phyloP scores from a whole-genome alignment of 1,284 basidiomycete genomes.

The Agaricales sp. region DNA sequence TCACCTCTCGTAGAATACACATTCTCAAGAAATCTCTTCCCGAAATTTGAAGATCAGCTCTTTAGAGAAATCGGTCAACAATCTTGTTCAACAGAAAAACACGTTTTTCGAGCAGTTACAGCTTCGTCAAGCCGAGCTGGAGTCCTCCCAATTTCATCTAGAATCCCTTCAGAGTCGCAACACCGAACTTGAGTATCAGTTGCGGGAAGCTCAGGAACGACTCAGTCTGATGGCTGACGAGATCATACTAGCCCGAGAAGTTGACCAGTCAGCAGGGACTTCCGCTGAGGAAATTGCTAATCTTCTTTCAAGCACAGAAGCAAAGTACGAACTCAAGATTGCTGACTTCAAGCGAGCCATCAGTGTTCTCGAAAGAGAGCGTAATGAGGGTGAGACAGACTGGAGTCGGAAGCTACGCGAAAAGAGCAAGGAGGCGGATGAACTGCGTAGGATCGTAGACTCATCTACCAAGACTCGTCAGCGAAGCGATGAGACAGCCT shows the following conservation, averaged over 20 bases:
- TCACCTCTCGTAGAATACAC: slow-evolving; percentile 41
- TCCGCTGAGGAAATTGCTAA: slow-evolving; percentile 65
- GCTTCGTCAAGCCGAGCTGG: slow-evolving; percentile 77
- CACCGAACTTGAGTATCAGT: slow-evolving; percentile 77
- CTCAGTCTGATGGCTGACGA: slow-evolving; percentile 64
- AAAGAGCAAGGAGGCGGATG: slow-evolving; percentile 70
- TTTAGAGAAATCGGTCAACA: slow-evolving; percentile 62
- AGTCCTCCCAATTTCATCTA: slow-evolving; percentile 66
- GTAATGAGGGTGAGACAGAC: slow-evolving; percentile 72
- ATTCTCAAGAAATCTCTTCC: slow-evolving; percentile 55
- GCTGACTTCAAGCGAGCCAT: slow-evolving; percentile 57
- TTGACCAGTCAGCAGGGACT: slow-evolving; percentile 24
- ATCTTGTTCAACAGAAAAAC: slow-evolving; percentile 64
- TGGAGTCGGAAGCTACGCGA: slow-evolving; percentile 76
- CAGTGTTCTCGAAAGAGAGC: slow-evolving; percentile 53
- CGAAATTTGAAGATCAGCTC: slow-evolving; percentile 56
- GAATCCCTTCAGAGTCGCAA: slow-evolving; percentile 69
- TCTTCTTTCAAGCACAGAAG: slow-evolving; percentile 69
- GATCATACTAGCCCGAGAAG: slow-evolving; percentile 51
- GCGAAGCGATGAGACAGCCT: slow-evolving; percentile 47
- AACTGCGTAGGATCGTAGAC: slow-evolving; percentile 50
- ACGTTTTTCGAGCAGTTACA: slow-evolving; percentile 78
- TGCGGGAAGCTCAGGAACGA: slow-evolving; percentile 71
- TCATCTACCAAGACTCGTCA: slow-evolving; percentile 45
- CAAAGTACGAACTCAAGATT: slow-evolving; percentile 66